Percentiles rank a stretch among this genome's conserved stretches.
phyloP scores from a whole-genome alignment of 495 filamentous ascomycete species.

The Podospora pseudopauciseta region DNA sequence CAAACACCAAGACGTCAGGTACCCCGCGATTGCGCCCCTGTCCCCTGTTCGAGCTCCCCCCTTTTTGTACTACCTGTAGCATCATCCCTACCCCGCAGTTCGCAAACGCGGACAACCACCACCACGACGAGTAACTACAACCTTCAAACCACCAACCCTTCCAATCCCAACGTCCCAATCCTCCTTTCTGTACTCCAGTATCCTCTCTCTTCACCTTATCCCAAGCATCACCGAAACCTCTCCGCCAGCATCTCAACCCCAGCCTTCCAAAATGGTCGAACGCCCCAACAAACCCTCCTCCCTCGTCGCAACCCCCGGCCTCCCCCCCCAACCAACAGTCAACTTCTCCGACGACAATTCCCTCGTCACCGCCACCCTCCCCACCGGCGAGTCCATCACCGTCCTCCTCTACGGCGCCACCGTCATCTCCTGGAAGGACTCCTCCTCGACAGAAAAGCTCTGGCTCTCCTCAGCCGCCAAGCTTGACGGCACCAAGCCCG shows the following conservation, averaged over 20 bases:
- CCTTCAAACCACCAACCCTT: not conserved
- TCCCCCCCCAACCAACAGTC: constrained; percentile 64
- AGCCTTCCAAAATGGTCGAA: constrained; percentile 60
- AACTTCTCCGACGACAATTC: constrained; percentile 62
- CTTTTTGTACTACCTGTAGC: not conserved
- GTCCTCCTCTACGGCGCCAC: constrained; percentile 90
- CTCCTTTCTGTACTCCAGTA: not conserved
- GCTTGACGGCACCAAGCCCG: constrained; percentile 56
- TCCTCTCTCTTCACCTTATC: not conserved
- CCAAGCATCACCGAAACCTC: not conserved
- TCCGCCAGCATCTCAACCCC: not conserved
- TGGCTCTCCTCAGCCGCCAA: constrained; percentile 78
- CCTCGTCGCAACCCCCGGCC: constrained; percentile 62
- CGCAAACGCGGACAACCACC: not conserved
- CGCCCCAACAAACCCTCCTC: constrained; percentile 77
- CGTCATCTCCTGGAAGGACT: constrained; percentile 85
- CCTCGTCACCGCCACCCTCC: constrained; percentile 65
- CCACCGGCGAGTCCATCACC: constrained; percentile 79
- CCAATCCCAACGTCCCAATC: not conserved
- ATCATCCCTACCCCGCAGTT: constrained; percentile 7
- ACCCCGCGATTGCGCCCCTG: not conserved
- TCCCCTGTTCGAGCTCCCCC: not conserved
- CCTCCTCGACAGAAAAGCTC: constrained; percentile 75
- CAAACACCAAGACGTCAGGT: not conserved
- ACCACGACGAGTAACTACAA: not conserved